Conservation (phyloP, 2,329 filamentous ascomycete genomes). For the Aulographum hederae region DNA sequence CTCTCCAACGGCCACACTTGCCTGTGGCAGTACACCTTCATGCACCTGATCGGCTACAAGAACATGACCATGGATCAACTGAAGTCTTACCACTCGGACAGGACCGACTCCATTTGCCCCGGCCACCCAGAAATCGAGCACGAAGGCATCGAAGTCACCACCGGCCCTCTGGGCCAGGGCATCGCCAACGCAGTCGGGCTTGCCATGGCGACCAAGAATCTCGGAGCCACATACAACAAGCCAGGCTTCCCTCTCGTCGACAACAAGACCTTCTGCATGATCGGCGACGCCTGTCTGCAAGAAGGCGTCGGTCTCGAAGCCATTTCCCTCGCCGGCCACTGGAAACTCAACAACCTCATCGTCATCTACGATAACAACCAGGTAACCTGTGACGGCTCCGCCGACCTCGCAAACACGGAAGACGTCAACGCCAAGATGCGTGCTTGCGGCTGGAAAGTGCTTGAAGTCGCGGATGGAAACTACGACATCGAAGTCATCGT, state of each 20-base stretch:
- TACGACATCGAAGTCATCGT: constrained; percentile 32
- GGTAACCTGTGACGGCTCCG: constrained; percentile 38
- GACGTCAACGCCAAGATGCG: constrained; percentile 40
- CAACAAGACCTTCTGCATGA: constrained; percentile 38
- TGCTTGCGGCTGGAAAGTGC: constrained; percentile 36
- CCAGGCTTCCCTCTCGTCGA: constrained; percentile 29
- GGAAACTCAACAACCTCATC: constrained; percentile 35
- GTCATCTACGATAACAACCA: constrained; percentile 45
- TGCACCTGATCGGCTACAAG: constrained; percentile 35
- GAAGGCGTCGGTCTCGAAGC: constrained; percentile 40
- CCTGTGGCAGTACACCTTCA: constrained; percentile 34
- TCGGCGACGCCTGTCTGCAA: constrained; percentile 39
- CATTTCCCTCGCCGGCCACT: constrained; percentile 36
- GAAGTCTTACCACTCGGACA: constrained; percentile 33
- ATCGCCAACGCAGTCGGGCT: constrained; percentile 42
- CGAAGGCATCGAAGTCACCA: constrained; percentile 39
- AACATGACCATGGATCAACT: constrained; percentile 38
- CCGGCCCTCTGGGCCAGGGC: constrained; percentile 39
- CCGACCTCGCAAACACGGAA: constrained; percentile 36
- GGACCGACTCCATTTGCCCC: constrained; percentile 31
- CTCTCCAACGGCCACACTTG: constrained; percentile 42
- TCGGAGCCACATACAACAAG: constrained; percentile 34
- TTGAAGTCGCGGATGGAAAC: constrained; percentile 34
- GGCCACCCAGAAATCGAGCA: constrained; percentile 40
- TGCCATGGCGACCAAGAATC: constrained; percentile 38